These are phyloP conservation scores for Cantharellus anzutake DNA, from an alignment of 768 basidiomycete species.

Conservation along the genomic window DNA sequence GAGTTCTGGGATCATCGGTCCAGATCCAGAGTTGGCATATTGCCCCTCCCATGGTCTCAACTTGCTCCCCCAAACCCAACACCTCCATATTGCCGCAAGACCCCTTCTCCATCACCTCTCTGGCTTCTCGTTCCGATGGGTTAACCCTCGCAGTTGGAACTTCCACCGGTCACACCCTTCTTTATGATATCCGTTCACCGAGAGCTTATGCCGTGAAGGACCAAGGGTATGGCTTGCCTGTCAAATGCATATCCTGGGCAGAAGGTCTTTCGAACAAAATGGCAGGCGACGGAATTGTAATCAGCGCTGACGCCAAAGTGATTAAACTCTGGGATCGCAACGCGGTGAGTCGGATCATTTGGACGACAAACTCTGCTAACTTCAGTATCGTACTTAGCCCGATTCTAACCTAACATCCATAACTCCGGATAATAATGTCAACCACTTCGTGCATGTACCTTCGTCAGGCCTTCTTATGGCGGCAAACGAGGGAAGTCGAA, in stretches of 20 bases:
- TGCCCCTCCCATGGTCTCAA: conserved; percentile 37
- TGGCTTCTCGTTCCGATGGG: conserved; percentile 73
- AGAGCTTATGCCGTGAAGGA: conserved; percentile 79
- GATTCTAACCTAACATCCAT: conserved; percentile 78
- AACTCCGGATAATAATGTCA: conserved; percentile 76
- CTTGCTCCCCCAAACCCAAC: conserved; percentile 23
- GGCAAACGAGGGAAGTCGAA: conserved; percentile 92
- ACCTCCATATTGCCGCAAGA: conserved; percentile 22
- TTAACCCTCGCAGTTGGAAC: conserved; percentile 89
- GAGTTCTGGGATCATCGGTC: conserved; percentile 96
- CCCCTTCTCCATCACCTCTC: conserved; percentile 12
- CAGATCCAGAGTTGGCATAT: conserved; percentile 47
- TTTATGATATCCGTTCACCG: conserved; percentile 84
- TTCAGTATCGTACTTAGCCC: conserved; percentile 30
- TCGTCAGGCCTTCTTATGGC: conserved; percentile 77
- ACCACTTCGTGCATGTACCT: conserved; percentile 79
- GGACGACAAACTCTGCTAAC: neutral
- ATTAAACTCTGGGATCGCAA: conserved; percentile 92
- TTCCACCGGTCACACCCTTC: conserved; percentile 79
- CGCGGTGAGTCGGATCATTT: conserved; percentile 30
- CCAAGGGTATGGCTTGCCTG: conserved; percentile 86
- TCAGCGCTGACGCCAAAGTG: conserved; percentile 92
- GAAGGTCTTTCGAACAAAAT: conserved; percentile 58
- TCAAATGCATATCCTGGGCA: conserved; percentile 76
- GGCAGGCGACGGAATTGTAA: conserved; percentile 62